Base-by-base conservation (phyloP, 768 basidiomycete species). In the Tulasnella sp. region DNA sequence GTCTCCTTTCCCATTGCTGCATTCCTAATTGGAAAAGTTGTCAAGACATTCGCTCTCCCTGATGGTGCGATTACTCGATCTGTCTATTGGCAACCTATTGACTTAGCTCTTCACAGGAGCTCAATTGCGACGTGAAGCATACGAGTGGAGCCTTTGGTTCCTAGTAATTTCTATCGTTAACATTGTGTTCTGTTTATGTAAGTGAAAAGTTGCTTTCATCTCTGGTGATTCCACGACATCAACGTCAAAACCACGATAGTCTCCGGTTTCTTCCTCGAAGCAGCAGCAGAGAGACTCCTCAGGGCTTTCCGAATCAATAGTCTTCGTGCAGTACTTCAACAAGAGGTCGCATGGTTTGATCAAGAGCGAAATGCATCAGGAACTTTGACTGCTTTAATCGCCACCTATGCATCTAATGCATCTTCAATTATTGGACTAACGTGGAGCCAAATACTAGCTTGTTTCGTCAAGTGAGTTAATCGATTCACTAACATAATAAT, bases 331-430 rank as follows among this genome's bases (percentile, higher is more conserved):
- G 27, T 62, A 28, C 40, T 61, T 33, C 45, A 44, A 29, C 61
- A 65, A 51, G 64, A 64, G 19, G 58, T 64, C 25, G 60, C 57
- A 4, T 65, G 58, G 44, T 65, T 65, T 44, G 64, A 65, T 32
- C 40, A 49, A 6, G 54, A 56, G 15, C 42, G 56, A n/a, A 56
- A 58, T 8, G 61, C 58, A 5, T 44, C 57, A 3, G 64, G 64
- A 8, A 58, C 54, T n/a, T 59, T 65, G n/a, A 62, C 62, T 2
- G 57, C 60, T 6, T 56, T 56, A 4, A 56, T 59, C 12, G 53
- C 60, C 13, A 45, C 43, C 15, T 57, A 62, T 29, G 58, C 62
- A 1, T 37, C 58, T 0, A 58, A 63, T 22, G 58, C 62, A 28
- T 59, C 61, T 8, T 57, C 48, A 12, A 55, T 60, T 13, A 40